Conservation (phyloP, 1,139 yeast genomes). For the Hansenula sp. region DNA sequence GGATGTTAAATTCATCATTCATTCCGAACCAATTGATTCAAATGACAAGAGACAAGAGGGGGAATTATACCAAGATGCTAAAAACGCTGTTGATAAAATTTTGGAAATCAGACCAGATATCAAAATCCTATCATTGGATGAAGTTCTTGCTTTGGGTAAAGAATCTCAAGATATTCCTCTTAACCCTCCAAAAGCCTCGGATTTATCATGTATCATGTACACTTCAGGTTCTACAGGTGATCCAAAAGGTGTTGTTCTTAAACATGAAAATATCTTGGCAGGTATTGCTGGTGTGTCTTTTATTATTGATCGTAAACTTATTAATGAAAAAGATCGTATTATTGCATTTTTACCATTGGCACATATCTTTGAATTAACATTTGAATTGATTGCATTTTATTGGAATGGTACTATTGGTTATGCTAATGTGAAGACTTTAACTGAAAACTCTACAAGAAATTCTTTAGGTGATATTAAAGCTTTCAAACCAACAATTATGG, state of each 20-base stretch:
- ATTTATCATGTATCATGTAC: conserved; percentile 90
- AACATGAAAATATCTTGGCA: conserved; percentile 72
- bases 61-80: conserved; percentile 50
- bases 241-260: conserved; percentile 93
- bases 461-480: conserved; percentile 86
- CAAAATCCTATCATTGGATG: conserved; percentile 59
- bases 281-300: conserved; percentile 81
- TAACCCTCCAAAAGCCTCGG: conserved; percentile 63
- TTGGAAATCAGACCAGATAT: conserved; percentile 72
- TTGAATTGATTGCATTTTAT: conserved; percentile 73
- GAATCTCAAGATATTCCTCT: conserved; percentile 34
- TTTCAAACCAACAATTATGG: conserved; percentile 91
- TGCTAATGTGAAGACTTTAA: conserved; percentile 87
- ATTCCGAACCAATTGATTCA: conserved; percentile 58
- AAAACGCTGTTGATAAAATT: conserved; percentile 52
- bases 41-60: conserved; percentile 64
- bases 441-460: conserved; percentile 76
- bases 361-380: conserved; percentile 88
- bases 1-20: conserved; percentile 62
- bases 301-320: conserved; percentile 50
- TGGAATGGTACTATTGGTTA: conserved; percentile 94
- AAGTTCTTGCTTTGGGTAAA: conserved; percentile 62
- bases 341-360: conserved; percentile 93
- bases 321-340: conserved; percentile 58
- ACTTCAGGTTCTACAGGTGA: conserved; percentile 98